phyloP scores from a whole-genome alignment of 1,284 basidiomycete genomes.

The Papiliotrema flavescens region DNA sequence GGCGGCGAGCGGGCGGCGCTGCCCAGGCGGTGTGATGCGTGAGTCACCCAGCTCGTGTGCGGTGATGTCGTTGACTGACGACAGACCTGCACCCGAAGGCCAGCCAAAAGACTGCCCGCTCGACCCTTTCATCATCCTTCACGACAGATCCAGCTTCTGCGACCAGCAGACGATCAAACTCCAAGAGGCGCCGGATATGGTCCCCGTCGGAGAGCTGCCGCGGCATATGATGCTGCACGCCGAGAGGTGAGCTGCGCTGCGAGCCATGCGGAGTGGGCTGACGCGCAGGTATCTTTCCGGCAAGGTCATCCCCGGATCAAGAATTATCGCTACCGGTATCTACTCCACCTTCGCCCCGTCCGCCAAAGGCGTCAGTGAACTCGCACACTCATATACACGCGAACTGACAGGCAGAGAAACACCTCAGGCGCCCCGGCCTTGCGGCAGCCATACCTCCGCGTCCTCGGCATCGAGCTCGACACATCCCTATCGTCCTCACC shows the following conservation, averaged over 20 bases:
- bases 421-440: constrained; percentile 71
- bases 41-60: constrained; percentile 20
- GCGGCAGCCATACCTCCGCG: constrained; percentile 88
- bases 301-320: constrained; percentile 87
- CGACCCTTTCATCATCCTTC: constrained; percentile 94
- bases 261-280: too few species aligned
- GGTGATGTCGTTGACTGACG: constrained; percentile 1
- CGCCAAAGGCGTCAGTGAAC: constrained; percentile 68
- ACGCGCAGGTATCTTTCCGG: constrained; percentile 78
- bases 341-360: constrained; percentile 89
- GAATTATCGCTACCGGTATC: constrained; percentile 92
- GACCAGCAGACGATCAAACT: constrained; percentile 98
- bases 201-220: constrained; percentile 94
- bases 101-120: constrained; percentile 89
- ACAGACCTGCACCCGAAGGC: constrained; percentile 61
- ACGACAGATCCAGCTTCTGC: constrained; percentile 89
- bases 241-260: too few species aligned
- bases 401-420: constrained; percentile 70
- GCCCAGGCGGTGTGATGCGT: constrained; percentile 78
- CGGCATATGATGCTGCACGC: constrained; percentile 94
- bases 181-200: constrained; percentile 99
- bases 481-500: constrained; percentile 58
- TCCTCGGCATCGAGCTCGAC: constrained; percentile 89
- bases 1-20: constrained; percentile 78
- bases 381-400: too few species aligned